phyloP scores from a whole-genome alignment of 345 rosid genomes.

The Dipteronia dyeriana region DNA sequence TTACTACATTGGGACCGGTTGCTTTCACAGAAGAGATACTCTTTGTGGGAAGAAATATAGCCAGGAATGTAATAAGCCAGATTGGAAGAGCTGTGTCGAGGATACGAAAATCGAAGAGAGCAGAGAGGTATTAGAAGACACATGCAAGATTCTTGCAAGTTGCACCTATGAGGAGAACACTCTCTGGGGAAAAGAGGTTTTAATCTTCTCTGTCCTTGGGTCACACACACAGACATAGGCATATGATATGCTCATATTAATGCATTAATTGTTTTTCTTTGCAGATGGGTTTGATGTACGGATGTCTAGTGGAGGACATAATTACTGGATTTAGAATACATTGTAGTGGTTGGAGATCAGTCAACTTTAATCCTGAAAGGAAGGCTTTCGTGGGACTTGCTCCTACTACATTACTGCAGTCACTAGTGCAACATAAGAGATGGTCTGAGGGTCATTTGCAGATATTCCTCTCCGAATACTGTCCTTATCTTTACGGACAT shows the following conservation, averaged over 20 bases:
- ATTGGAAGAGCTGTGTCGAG: not conserved
- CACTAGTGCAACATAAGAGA: constrained; percentile 45
- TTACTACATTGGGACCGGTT: constrained; percentile 35
- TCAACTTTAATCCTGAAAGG: constrained; percentile 31
- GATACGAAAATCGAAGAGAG: not conserved
- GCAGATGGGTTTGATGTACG: constrained; percentile 49
- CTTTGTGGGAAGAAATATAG: constrained; percentile 26
- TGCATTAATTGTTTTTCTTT: not conserved
- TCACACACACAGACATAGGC: not conserved
- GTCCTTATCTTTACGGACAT: constrained; percentile 34
- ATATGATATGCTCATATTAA: not conserved
- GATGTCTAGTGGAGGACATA: constrained; percentile 45
- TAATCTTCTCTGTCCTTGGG: not conserved
- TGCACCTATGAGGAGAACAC: constrained; percentile 34
- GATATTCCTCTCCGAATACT: constrained; percentile 34
- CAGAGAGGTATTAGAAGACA: constrained; percentile 21
- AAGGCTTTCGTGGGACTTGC: constrained; percentile 44
- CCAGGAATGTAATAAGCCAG: not conserved
- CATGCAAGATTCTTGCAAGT: constrained; percentile 27
- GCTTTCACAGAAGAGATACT: constrained; percentile 39
- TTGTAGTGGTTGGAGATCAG: constrained; percentile 52
- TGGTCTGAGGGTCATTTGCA: constrained; percentile 50
- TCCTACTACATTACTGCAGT: constrained; percentile 34
- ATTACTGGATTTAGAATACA: constrained; percentile 40
- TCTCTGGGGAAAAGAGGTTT: constrained; percentile 36